Percentiles rank a stretch among this genome's conserved stretches.
These are phyloP conservation scores for Nicotiana noctiflora DNA, from an alignment of 257 asterid genomes.

Conservation along the genomic window DNA sequence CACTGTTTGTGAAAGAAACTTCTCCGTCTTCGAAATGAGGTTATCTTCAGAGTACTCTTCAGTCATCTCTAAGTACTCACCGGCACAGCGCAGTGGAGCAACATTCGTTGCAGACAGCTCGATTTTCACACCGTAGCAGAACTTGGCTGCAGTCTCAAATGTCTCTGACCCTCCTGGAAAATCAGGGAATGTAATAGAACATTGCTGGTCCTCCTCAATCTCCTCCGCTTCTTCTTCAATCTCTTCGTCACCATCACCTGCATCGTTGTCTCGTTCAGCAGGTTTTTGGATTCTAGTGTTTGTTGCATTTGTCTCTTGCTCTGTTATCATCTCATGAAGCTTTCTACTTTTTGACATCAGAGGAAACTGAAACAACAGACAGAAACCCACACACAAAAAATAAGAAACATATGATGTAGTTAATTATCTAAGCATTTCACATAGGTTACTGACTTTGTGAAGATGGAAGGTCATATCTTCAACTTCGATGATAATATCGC, in stretches of 20 bases:
- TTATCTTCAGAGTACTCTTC: constrained; percentile 79
- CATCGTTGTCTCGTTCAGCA: constrained; percentile 17
- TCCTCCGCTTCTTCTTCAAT: constrained; percentile 36
- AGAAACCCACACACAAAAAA: background rate
- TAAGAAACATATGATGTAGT: background rate
- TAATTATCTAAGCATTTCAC: background rate
- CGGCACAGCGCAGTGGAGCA: constrained; percentile 86
- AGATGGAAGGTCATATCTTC: constrained; percentile 91
- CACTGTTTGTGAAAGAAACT: constrained; percentile 45
- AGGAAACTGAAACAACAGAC: constrained; percentile 55
- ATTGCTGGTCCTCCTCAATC: constrained; percentile 35
- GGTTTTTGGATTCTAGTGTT: constrained; percentile 30
- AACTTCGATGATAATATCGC: constrained; percentile 73
- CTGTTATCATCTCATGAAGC: constrained; percentile 84
- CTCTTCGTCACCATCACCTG: constrained; percentile 28
- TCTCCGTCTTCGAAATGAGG: constrained; percentile 70
- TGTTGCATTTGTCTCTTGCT: constrained; percentile 46
- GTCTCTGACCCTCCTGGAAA: constrained; percentile 94
- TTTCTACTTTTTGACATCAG: constrained; percentile 81
- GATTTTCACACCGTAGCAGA: constrained; percentile 83
- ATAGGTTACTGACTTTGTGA: constrained; percentile 37
- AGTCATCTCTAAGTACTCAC: constrained; percentile 77
- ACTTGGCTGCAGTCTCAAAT: constrained; percentile 84
- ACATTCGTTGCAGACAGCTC: constrained; percentile 63
- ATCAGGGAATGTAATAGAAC: constrained; percentile 65